Evolutionary conservation across 257 asterid genomes (phyloP).

Genomic region (Craterostigma plantagineum): DNA sequence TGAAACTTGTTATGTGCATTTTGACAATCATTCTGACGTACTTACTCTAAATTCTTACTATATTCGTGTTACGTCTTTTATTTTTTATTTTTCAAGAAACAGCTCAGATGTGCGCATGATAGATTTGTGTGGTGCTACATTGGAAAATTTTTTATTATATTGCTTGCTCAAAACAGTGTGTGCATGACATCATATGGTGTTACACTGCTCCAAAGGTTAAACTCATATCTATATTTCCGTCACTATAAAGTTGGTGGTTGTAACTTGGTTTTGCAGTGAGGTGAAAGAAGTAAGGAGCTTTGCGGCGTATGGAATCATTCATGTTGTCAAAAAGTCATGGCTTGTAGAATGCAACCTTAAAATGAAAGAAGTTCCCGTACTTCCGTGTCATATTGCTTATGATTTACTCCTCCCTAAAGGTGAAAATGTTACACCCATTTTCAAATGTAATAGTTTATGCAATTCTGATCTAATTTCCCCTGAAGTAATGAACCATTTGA

Average conservation of each 20-base stretch:
- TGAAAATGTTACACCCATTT: constrained; percentile 13
- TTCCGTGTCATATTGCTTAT: constrained; percentile 60
- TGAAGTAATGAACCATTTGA: background rate
- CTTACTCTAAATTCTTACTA: background rate
- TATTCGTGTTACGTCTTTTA: too few relatives aligned
- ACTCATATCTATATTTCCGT: too few relatives aligned
- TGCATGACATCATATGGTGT: too few relatives aligned
- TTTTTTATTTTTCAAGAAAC: background rate
- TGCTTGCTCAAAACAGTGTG: too few relatives aligned
- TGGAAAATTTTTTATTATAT: too few relatives aligned
- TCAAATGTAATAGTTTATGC: constrained; percentile 1
- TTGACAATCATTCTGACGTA: background rate
- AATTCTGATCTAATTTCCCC: background rate
- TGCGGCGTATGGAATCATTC: constrained; percentile 66
- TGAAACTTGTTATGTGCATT: background rate
- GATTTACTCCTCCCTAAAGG: constrained; percentile 90
- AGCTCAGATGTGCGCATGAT: background rate
- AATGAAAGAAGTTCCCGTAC: constrained; percentile 72
- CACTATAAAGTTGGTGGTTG: too few relatives aligned
- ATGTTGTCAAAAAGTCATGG: constrained; percentile 65
- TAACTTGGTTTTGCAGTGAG: constrained; percentile 57
- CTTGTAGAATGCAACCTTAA: constrained; percentile 64
- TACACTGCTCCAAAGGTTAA: too few relatives aligned
- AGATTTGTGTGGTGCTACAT: too few relatives aligned
- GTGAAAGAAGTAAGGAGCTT: constrained; percentile 58